Evolutionary conservation across 305 asterid species (phyloP).

Genomic region (Fraxinus ornus): DNA sequence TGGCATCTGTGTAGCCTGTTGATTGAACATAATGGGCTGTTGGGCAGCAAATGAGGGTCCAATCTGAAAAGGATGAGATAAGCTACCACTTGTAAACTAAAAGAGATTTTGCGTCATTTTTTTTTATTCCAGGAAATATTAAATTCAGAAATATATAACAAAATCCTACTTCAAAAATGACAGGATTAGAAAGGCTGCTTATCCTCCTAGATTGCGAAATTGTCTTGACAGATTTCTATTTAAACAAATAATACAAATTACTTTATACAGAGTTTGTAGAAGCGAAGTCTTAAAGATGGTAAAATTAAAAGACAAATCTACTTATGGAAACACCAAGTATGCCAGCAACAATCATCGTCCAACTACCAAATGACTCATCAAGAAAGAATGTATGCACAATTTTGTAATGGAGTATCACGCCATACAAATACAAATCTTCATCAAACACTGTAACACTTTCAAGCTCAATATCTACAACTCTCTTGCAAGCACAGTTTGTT

Average conservation of each 20-base stretch:
- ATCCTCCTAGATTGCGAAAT: not conserved
- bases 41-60: slow-evolving; percentile 63
- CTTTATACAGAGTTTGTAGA: not conserved
- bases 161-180: not conserved
- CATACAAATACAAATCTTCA: not conserved
- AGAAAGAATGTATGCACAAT: not conserved
- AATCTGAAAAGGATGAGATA: slow-evolving; percentile 41
- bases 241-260: not conserved
- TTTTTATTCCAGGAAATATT: not conserved
- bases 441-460: not conserved
- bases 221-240: not conserved
- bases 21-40: slow-evolving; percentile 71
- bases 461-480: not conserved
- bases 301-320: not conserved
- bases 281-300: not conserved
- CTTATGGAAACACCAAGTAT: not conserved
- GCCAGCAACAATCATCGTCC: not conserved
- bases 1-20: slow-evolving; percentile 62
- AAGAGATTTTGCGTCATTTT: not conserved
- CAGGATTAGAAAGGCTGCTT: not conserved
- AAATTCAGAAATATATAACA: not conserved
- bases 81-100: slow-evolving; percentile 20
- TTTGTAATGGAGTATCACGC: not conserved
- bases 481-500: not conserved
- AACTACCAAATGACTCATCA: not conserved